Base-by-base conservation (phyloP, 495 filamentous ascomycete genomes). In the Neurospora tetrasperma region DNA sequence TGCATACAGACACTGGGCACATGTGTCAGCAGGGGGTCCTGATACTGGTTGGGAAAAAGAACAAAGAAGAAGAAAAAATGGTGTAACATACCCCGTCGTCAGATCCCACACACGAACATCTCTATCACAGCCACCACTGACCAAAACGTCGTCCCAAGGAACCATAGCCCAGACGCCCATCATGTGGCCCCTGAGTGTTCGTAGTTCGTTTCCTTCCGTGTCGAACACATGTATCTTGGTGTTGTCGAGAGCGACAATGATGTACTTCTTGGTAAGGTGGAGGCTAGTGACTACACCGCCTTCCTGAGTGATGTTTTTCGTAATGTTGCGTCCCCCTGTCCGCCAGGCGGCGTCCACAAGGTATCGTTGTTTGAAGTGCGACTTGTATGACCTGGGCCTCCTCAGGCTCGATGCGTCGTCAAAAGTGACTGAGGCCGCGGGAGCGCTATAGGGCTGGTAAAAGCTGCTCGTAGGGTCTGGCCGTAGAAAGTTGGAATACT, bases 111-210 rank as follows among this genome's bases (percentile, higher is more conserved):
- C 96, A 72, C 96, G 87, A 39, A 99, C 96, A 81, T 99, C 96
- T 70, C 96, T 88, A 81, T 99, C 96, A 80, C 96, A 99, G 42
- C 96, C 96, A 75, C 96, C 96, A 78, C 94, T 97, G 69, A 99
- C 96, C 72, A 99, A 85, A 71, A 92, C 92, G 80, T 99, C 94
- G 73, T 92, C 96, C 93, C 94, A 97, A 16, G 96, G 96, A 71
- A 99, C 94, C 95, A 99, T 98, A 23, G 96, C 96, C 96, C 96
- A 99, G 46, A 99, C 96, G 42, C 96, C 96, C 96, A 99, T 99
- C 44, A 97, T 92, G 82, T 99, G 96, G 39, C 96, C 96, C 78
- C 94, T 90, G 16, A 99, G 86, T 4, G 94, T 98, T 80, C 92
- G 94, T 79, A 94, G 91, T 72, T 92, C 89, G 72, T 92, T 89